These are phyloP conservation scores for Fusarium xylarioides DNA, from an alignment of 2,329 filamentous ascomycete genomes.

Conservation along the genomic window DNA sequence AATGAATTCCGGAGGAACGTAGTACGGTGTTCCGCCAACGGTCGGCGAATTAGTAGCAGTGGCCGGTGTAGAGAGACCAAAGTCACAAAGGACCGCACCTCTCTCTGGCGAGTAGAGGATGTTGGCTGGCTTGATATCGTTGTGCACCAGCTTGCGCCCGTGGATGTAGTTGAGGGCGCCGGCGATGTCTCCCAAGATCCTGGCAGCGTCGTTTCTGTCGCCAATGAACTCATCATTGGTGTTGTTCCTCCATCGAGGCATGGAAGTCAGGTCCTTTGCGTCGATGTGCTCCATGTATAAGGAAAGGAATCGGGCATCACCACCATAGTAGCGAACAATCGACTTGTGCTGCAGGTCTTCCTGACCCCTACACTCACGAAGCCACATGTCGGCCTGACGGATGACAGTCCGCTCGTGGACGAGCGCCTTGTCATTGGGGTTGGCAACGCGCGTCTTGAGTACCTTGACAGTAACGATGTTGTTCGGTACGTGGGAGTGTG, in stretches of 20 bases:
- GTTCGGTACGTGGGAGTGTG: conserved; percentile 62
- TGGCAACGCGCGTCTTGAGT: conserved; percentile 61
- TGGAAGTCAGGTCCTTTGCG: conserved; percentile 61
- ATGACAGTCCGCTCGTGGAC: conserved; percentile 65
- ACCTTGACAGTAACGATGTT: conserved; percentile 69
- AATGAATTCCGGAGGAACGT: conserved; percentile 69
- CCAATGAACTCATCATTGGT: conserved; percentile 61
- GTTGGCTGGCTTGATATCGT: conserved; percentile 71
- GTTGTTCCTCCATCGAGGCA: conserved; percentile 59
- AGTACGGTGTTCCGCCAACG: conserved; percentile 68
- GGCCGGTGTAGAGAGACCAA: conserved; percentile 63
- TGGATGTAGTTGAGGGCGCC: conserved; percentile 66
- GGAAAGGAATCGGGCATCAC: conserved; percentile 67
- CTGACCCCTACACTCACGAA: conserved; percentile 66
- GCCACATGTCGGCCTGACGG: conserved; percentile 67
- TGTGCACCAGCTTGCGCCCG: conserved; percentile 62
- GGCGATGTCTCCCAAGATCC: conserved; percentile 64
- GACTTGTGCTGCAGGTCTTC: conserved; percentile 64
- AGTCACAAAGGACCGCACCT: conserved; percentile 68
- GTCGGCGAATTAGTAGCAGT: conserved; percentile 55
- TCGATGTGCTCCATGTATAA: conserved; percentile 71
- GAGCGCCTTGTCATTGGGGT: conserved; percentile 54
- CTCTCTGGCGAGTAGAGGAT: conserved; percentile 67
- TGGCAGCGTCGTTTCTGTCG: conserved; percentile 57
- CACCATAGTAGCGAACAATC: conserved; percentile 67